Percentiles rank a stretch among this genome's conserved stretches.
Evolutionary conservation across 495 filamentous ascomycete genomes (phyloP).

Genomic region (Aspergillus avenaceus): DNA sequence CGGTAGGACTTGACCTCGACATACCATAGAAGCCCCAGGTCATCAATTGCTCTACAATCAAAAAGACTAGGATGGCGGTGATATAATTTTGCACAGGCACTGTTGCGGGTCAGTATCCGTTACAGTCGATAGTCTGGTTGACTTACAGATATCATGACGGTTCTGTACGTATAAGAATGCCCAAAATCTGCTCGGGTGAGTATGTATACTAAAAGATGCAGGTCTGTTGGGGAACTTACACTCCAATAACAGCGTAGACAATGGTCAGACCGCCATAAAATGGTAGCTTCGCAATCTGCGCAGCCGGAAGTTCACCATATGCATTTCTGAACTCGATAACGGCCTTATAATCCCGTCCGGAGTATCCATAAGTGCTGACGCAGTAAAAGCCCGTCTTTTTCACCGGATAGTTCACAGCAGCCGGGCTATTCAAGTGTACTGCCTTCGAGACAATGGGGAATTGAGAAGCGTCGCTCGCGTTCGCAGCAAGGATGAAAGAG

Average conservation of each 20-base stretch:
- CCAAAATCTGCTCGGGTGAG: constrained; percentile 64
- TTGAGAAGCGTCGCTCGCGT: constrained; percentile 63
- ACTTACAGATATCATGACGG: constrained; percentile 80
- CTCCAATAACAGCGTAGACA: constrained; percentile 81
- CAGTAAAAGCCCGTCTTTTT: constrained; percentile 95
- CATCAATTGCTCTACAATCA: constrained; percentile 93
- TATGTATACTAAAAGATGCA: not conserved
- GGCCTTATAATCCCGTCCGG: constrained; percentile 61
- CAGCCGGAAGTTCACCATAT: constrained; percentile 91
- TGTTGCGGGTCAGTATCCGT: constrained; percentile 37
- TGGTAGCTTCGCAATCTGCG: constrained; percentile 93
- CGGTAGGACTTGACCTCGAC: not conserved
- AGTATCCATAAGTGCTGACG: constrained; percentile 70
- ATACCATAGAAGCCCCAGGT: constrained; percentile 92
- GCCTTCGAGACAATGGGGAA: constrained; percentile 73
- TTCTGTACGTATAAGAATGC: constrained; percentile 94
- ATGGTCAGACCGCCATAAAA: constrained; percentile 97
- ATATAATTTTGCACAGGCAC: constrained; percentile 99
- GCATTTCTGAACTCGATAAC: constrained; percentile 91
- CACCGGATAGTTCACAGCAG: constrained; percentile 73
- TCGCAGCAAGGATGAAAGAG: constrained; percentile 75
- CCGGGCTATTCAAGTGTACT: constrained; percentile 73
- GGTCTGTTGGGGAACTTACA: constrained; percentile 36
- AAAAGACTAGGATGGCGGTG: constrained; percentile 91
- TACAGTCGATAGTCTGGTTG: not conserved